phyloP scores from a whole-genome alignment of 2,329 filamentous ascomycete genomes.

The Fusarium udum region DNA sequence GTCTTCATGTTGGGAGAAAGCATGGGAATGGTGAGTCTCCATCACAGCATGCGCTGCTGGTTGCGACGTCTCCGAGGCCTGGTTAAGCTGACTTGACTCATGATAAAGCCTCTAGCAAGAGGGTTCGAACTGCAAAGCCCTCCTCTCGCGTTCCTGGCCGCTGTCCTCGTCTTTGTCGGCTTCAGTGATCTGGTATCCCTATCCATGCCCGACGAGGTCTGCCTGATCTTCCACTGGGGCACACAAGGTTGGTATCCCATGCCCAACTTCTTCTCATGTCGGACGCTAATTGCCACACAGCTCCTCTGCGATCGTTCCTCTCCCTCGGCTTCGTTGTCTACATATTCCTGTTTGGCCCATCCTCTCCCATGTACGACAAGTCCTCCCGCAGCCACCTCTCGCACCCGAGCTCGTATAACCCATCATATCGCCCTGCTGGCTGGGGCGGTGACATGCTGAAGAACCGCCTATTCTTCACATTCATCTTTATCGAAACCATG shows the following conservation, averaged over 20 bases:
- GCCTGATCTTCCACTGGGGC: conserved; percentile 70
- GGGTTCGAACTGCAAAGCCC: conserved; percentile 75
- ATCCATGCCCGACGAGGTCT: conserved; percentile 73
- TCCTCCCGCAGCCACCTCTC: conserved; percentile 36
- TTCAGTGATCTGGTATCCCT: conserved; percentile 72
- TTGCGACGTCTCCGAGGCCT: background rate
- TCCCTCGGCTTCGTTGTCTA: conserved; percentile 71
- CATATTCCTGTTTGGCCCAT: conserved; percentile 67
- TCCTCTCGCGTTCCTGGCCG: conserved; percentile 77
- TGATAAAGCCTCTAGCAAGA: conserved; percentile 58
- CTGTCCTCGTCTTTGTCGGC: conserved; percentile 70
- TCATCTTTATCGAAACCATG: conserved; percentile 83
- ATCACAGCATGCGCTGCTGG: background rate
- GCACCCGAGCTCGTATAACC: conserved; percentile 46
- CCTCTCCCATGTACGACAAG: conserved; percentile 58
- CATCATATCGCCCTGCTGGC: conserved; percentile 50
- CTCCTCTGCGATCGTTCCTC: conserved; percentile 72
- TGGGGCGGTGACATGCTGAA: conserved; percentile 75
- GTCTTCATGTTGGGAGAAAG: conserved; percentile 85
- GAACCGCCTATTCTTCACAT: conserved; percentile 86
- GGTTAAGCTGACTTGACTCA: background rate
- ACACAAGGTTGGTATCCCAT: conserved; percentile 65
- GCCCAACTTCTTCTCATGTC: conserved; percentile 25
- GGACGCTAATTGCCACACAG: conserved; percentile 48
- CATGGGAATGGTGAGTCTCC: conserved; percentile 75